Base-by-base conservation (phyloP, 371 early-diverging fungal species). In the Saksenaea oblongispora region DNA sequence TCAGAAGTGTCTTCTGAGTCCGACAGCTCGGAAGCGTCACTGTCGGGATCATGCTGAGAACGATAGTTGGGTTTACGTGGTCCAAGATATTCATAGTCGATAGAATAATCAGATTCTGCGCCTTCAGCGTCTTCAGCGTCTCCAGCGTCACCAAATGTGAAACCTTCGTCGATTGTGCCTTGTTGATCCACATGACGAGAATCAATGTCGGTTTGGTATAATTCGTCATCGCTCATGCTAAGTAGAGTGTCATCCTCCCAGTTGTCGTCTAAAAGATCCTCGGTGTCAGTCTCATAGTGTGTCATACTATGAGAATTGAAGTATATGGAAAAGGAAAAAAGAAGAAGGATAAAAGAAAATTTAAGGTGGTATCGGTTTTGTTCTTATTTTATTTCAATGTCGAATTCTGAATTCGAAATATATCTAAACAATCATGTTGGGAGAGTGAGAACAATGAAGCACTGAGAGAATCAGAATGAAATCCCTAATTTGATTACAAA, bases 11-110 rank as follows among this genome's bases (percentile, higher is more conserved):
- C 22, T 4, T 47, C 51, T 47, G 51, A 18, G 27, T 61, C 67
- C 17, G 81, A 77, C 34, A 81, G 39, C 42, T 78, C 78, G 5
- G 81, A 81, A 17, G 76, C 76, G 56, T 66, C 73, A 27, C 74
- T 74, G 63, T 81, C 78, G 26, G 69, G 42, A 66, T 77, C 81
- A 53, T 74, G 56, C 31, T 63, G 61, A 55, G 57, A 17, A 37
- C 78, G 69, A 47, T 81, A 81, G 41, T 71, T 73, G 34, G 78
- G 73, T 42, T 76, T 58, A 26, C 81, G 74, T 18, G 78, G 78
- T 1, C 81, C 81, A 57, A 73, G 54, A 55, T 73, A 81, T 39
- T 81, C 81, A 41, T 81, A 81, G 34, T 81, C 81, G 7, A 81
- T 58, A 5, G 78, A 78, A 65, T 73, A 81, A 55, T 78, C 76